Conservation (phyloP, 1,284 basidiomycete species). For the Thecaphora thlaspeos region DNA sequence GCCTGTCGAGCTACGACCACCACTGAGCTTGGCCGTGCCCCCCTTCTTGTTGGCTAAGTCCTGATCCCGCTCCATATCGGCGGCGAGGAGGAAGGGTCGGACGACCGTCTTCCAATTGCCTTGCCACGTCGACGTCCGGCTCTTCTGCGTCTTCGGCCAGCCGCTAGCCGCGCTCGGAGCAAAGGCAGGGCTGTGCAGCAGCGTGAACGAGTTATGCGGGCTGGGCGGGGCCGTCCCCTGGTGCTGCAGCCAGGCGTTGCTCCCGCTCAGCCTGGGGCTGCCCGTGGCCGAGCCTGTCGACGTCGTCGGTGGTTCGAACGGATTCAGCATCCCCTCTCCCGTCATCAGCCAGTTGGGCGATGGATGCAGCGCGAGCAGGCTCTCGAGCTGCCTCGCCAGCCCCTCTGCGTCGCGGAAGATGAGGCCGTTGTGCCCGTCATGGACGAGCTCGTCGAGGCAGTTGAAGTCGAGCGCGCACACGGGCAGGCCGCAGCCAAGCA, state of each 20-base stretch:
- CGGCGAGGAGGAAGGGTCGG: conserved; percentile 26
- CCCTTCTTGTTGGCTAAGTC: not conserved
- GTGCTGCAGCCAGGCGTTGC: not conserved
- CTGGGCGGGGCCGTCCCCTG: not conserved
- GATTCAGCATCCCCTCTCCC: conserved; percentile 15
- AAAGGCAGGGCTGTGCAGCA: conserved; percentile 27
- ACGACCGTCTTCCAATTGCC: conserved; percentile 46
- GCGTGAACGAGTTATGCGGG: conserved; percentile 30
- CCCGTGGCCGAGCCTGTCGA: not conserved
- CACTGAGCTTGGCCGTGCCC: not conserved
- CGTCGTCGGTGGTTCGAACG: conserved; percentile 10
- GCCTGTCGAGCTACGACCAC: not conserved
- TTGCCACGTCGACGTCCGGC: conserved; percentile 26
- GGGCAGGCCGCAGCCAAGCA: conserved; percentile 94
- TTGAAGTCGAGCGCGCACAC: conserved; percentile 85
- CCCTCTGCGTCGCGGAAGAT: conserved; percentile 72
- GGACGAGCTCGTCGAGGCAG: conserved; percentile 83
- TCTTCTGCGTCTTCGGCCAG: not conserved
- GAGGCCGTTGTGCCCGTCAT: conserved; percentile 76
- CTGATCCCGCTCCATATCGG: conserved; percentile 1
- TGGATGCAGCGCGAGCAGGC: conserved; percentile 27
- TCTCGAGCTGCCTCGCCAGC: conserved; percentile 70
- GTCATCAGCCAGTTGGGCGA: conserved; percentile 15
- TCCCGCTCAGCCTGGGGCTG: not conserved
- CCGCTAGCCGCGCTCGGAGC: not conserved